These are phyloP conservation scores for Telopea speciosissima DNA, from an alignment of 177 flowering plant genomes.

Conservation along the genomic window DNA sequence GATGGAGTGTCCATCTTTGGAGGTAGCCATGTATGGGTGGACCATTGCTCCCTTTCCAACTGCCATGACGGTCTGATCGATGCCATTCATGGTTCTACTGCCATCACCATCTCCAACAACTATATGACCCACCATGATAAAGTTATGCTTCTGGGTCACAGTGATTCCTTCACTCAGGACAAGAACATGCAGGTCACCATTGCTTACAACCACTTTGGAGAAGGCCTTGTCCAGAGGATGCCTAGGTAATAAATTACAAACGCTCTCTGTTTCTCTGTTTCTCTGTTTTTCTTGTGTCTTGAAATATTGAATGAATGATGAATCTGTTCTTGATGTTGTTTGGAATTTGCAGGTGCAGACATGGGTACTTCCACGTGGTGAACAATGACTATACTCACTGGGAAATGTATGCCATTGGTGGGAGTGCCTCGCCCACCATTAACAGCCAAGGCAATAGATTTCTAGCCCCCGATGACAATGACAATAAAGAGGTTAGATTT, in stretches of 20 bases:
- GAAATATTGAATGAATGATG: background rate
- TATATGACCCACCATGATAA: slow-evolving; percentile 89
- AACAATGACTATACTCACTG: slow-evolving; percentile 96
- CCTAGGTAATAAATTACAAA: slow-evolving; percentile 79
- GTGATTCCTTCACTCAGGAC: slow-evolving; percentile 66
- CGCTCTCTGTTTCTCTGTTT: too few relatives aligned
- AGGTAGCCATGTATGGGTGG: slow-evolving; percentile 78
- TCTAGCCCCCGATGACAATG: slow-evolving; percentile 56
- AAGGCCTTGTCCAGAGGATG: slow-evolving; percentile 86
- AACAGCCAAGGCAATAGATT: slow-evolving; percentile 90
- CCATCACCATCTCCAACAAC: slow-evolving; percentile 79
- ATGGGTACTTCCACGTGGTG: slow-evolving; percentile 92
- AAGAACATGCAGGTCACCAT: slow-evolving; percentile 85
- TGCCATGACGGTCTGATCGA: slow-evolving; percentile 75
- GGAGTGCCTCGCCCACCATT: slow-evolving; percentile 82
- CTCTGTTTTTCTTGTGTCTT: too few relatives aligned
- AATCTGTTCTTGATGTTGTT: background rate
- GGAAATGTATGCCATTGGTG: slow-evolving; percentile 98
- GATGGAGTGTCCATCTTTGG: slow-evolving; percentile 86
- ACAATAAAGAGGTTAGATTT: slow-evolving; percentile 63
- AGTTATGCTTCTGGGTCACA: slow-evolving; percentile 82
- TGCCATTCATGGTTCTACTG: slow-evolving; percentile 72
- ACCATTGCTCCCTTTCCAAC: slow-evolving; percentile 66
- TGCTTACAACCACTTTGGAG: slow-evolving; percentile 87
- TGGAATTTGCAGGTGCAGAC: slow-evolving; percentile 57